Conservation (phyloP, 129 eudicot genomes). For the Tanacetum coccineum region DNA sequence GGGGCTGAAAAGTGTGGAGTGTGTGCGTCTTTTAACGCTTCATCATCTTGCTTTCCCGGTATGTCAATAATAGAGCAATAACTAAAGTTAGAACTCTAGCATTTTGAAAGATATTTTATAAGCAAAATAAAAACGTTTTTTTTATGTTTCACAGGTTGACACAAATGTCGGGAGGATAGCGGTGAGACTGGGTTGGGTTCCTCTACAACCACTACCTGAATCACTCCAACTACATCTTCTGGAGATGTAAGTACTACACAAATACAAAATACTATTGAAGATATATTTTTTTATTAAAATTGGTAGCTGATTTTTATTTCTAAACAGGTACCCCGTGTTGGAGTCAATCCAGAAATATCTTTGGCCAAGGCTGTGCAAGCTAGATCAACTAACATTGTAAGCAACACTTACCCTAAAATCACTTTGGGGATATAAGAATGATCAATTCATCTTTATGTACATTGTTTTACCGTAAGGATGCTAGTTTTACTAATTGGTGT, state of each 20-base stretch:
- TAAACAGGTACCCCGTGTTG: constrained; percentile 67
- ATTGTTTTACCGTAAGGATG: not conserved
- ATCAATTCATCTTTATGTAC: not conserved
- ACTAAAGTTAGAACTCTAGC: not conserved
- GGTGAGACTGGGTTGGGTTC: constrained; percentile 97
- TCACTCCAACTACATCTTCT: constrained; percentile 75
- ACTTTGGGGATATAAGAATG: not conserved
- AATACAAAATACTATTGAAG: not conserved
- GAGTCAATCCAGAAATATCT: constrained; percentile 80
- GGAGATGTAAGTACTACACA: constrained; percentile 55
- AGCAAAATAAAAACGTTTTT: not conserved
- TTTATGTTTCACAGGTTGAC: constrained; percentile 49
- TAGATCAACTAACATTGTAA: constrained; percentile 85
- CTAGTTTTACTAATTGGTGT: constrained; percentile 18
- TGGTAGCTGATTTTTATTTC: not conserved
- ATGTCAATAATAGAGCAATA: constrained; percentile 28
- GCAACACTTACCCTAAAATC: constrained; percentile 8
- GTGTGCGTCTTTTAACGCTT: constrained; percentile 91
- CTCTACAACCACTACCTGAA: constrained; percentile 90
- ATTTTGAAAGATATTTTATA: not conserved
- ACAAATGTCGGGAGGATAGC: constrained; percentile 88
- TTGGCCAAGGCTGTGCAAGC: constrained; percentile 92
- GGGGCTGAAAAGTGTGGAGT: constrained; percentile 97
- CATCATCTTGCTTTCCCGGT: constrained; percentile 98
- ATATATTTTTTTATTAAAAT: not conserved